Evolutionary conservation across 2,329 filamentous ascomycete genomes (phyloP).

Genomic region (Albophoma yamanashiensis): DNA sequence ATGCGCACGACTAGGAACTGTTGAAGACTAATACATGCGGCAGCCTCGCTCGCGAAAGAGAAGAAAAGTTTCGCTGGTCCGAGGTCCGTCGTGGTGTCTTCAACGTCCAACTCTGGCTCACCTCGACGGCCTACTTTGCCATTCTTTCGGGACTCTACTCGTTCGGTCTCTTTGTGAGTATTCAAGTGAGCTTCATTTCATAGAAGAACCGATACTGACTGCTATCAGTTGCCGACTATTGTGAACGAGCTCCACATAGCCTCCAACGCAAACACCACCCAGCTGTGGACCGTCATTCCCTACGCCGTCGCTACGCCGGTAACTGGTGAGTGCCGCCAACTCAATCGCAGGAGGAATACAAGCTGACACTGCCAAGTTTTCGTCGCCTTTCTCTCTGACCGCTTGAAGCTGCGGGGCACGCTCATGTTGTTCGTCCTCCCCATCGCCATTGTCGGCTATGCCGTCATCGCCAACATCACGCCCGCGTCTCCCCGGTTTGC

Average conservation of each 20-base stretch:
- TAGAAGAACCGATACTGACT: background rate
- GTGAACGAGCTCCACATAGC: slow-evolving; percentile 45
- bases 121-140: slow-evolving; percentile 49
- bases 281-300: slow-evolving; percentile 54
- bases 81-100: slow-evolving; percentile 52
- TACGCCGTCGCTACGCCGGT: slow-evolving; percentile 49
- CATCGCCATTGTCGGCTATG: slow-evolving; percentile 55
- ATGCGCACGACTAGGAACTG: background rate
- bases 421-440: slow-evolving; percentile 54
- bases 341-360: no score
- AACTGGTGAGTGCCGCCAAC: slow-evolving; percentile 27
- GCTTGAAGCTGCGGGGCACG: slow-evolving; percentile 45
- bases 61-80: slow-evolving; percentile 46
- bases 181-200: background rate
- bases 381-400: slow-evolving; percentile 48
- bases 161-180: slow-evolving; percentile 50
- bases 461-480: slow-evolving; percentile 45
- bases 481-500: slow-evolving; percentile 45
- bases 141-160: slow-evolving; percentile 50
- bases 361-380: slow-evolving; percentile 22
- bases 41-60: slow-evolving; percentile 14
- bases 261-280: slow-evolving; percentile 43
- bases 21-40: background rate
- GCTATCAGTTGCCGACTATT: slow-evolving; percentile 47
- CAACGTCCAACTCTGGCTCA: slow-evolving; percentile 52